Evolutionary conservation across 768 basidiomycete genomes (phyloP).

Genomic region (Butyriboletus loyo): DNA sequence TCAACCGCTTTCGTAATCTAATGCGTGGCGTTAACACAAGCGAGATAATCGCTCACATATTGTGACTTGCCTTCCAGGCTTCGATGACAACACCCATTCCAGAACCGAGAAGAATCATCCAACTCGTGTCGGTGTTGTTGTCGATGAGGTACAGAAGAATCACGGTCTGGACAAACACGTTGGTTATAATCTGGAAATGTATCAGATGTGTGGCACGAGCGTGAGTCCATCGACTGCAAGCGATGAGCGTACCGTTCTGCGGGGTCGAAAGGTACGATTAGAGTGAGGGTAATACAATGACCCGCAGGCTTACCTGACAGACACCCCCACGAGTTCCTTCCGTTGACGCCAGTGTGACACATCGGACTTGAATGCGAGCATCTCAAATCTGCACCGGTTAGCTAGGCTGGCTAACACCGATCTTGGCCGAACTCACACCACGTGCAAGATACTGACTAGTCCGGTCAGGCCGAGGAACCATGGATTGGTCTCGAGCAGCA

Average conservation of each 20-base stretch:
- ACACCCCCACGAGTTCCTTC: conserved; percentile 94
- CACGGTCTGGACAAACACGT: conserved; percentile 89
- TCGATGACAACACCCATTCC: conserved; percentile 81
- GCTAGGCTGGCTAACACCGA: conserved; percentile 3
- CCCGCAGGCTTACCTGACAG: conserved; percentile 62
- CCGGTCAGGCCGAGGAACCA: conserved; percentile 85
- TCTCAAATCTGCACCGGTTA: conserved; percentile 67
- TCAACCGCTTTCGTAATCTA: conserved; percentile 91
- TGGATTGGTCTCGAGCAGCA: conserved; percentile 86
- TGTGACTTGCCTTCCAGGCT: conserved; percentile 79
- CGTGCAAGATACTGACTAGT: conserved; percentile 83
- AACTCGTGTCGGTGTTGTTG: conserved; percentile 92
- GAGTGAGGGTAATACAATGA: conserved; percentile 6
- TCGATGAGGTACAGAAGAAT: conserved; percentile 92
- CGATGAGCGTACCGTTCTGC: conserved; percentile 50
- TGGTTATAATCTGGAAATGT: conserved; percentile 67
- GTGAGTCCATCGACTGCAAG: conserved; percentile 9
- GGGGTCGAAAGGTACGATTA: conserved; percentile 20
- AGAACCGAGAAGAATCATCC: conserved; percentile 94
- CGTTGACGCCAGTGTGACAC: conserved; percentile 94
- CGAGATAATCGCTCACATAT: conserved; percentile 7
- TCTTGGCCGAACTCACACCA: conserved; percentile 54
- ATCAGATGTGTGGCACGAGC: conserved; percentile 13
- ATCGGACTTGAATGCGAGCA: conserved; percentile 94
- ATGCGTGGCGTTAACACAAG: conserved; percentile 15